Base-by-base conservation (phyloP, 192 early-diverging fungal genomes). In the Coemansia sp. region DNA sequence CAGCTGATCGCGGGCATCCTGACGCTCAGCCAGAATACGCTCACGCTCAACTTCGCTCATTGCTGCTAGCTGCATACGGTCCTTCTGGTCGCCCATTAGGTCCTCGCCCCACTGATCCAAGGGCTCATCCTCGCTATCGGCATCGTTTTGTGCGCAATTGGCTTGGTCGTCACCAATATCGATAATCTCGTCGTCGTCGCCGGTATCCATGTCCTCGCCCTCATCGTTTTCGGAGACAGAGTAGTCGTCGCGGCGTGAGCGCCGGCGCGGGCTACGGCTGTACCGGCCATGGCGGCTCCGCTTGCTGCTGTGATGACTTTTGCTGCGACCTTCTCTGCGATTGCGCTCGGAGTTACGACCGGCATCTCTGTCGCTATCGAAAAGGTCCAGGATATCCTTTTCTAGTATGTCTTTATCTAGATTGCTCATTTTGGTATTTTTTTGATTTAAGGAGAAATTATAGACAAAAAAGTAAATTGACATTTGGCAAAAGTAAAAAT, bases 31-130 rank as follows among this genome's bases (percentile, higher is more conserved):
- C 40, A 94, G 81, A 78, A 93, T 92, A 34, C 83, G 84, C 71
- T 94, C 93, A 62, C 93, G 86, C 53, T 93, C 91, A 20, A 94
- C 83, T 74, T 92, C 93, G 11, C 85, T 78, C 65, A 93, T 76
- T 24, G 89, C 85, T 27, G 84, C 76, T 27, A 93, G 83, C 67
- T 81, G 64, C 18, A 47, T 66, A 29, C 85, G 85, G 72, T 93
- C 92, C 20, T 88, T 85, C 53, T 90, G 88, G 67, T 91, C 89
- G 50, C 89, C 89, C 87, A 90, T 92, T 60, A 88, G 79, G 43
- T 93, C 92, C 6, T 87, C 85, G n/a, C 88, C 92, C 79, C 91
- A 93, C 65, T 89, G 85, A 64, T 90, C 89, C 18, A 90, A 46
- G 12, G 87, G 87, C 36, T 79, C 88, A n/a, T 87, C 77, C 47